Conservation (phyloP, 108 stramenopile genomes). For the Mayamaea pseudoterrestris region DNA sequence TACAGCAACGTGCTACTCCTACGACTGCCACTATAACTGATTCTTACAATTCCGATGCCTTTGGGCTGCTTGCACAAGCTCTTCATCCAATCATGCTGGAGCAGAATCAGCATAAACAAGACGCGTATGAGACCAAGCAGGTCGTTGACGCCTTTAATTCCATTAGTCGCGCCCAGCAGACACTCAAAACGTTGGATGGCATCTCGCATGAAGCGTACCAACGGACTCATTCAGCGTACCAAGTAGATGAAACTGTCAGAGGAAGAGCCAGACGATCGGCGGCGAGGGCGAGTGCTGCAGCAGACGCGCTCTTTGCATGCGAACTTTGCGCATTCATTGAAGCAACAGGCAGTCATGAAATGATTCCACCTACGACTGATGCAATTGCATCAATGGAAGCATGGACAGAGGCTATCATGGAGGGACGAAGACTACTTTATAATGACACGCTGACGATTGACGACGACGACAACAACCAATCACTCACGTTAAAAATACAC, state of each 20-base stretch:
- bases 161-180: slow-evolving; percentile 40
- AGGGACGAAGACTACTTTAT: background rate
- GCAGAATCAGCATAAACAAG: no score
- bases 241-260: slow-evolving; percentile 33
- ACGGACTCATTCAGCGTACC: slow-evolving; percentile 34
- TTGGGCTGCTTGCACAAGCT: no score
- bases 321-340: slow-evolving; percentile 41
- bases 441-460: slow-evolving; percentile 4
- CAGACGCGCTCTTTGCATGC: slow-evolving; percentile 55
- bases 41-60: no score
- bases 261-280: slow-evolving; percentile 68
- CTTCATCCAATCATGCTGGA: no score
- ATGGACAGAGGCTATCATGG: no score
- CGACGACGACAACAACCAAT: no score
- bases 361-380: slow-evolving; percentile 7
- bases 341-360: background rate
- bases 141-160: slow-evolving; percentile 30
- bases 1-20: no score
- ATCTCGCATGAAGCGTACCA: slow-evolving; percentile 75
- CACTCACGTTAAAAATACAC: slow-evolving; percentile 16
- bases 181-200: slow-evolving; percentile 73
- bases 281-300: slow-evolving; percentile 44
- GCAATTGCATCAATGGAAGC: no score
- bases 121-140: no score
- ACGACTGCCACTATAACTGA: no score